Conservation (phyloP, 352 stramenopile species). For the Blastocystis sp. region DNA sequence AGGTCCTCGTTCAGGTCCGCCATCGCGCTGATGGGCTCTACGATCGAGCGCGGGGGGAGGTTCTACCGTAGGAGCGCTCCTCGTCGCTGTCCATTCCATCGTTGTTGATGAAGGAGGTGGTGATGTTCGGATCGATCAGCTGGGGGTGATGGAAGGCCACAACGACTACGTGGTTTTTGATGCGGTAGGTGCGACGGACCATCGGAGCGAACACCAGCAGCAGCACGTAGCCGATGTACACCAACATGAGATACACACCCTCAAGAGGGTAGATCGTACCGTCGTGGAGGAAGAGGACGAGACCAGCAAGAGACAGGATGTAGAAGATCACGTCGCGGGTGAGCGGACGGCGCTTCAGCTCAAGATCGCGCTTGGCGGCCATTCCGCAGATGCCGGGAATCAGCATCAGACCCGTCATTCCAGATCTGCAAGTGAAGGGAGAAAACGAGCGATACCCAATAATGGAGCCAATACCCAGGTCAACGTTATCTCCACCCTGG, state of each 20-base stretch:
- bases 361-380: slow-evolving; percentile 40
- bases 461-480: slow-evolving; percentile 67
- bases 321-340: slow-evolving; percentile 70
- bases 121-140: slow-evolving; percentile 56
- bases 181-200: slow-evolving; percentile 58
- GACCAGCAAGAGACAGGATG: slow-evolving; percentile 42
- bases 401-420: slow-evolving; percentile 55
- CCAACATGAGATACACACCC: slow-evolving; percentile 33
- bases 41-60: too few species aligned
- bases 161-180: slow-evolving; percentile 25
- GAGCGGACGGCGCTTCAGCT: slow-evolving; percentile 69
- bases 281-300: slow-evolving; percentile 65
- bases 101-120: slow-evolving; percentile 45
- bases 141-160: neutral
- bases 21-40: slow-evolving; percentile 6
- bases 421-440: neutral
- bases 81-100: slow-evolving; percentile 54
- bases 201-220: slow-evolving; percentile 66
- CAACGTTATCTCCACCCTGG: slow-evolving; percentile 60
- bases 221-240: slow-evolving; percentile 65
- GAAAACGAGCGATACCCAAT: slow-evolving; percentile 7
- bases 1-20: neutral
- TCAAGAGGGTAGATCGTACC: slow-evolving; percentile 60
- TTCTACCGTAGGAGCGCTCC: slow-evolving; percentile 1
- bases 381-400: slow-evolving; percentile 67